Percentiles rank a stretch among this genome's conserved stretches.
Conservation (phyloP, 1,139 yeast genomes). For the Barnettozyma hawaiiensis region DNA sequence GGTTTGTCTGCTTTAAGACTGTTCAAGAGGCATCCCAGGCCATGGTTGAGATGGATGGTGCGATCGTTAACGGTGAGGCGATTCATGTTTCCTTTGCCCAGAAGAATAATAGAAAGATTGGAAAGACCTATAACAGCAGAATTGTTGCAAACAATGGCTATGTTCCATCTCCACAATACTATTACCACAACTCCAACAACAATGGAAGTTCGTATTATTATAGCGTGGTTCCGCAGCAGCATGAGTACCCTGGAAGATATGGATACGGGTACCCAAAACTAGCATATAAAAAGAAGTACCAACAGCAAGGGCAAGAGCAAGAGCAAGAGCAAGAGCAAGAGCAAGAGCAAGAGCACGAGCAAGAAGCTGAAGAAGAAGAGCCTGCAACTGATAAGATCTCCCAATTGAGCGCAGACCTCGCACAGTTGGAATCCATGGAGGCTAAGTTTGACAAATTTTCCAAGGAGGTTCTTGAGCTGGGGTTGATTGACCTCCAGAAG, state of each 20-base stretch:
- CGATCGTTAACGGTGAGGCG: constrained; percentile 26
- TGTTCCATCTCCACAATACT: constrained; percentile 3
- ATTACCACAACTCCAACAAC: constrained; percentile 1
- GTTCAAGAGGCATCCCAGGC: constrained; percentile 45
- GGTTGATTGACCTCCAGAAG: constrained; percentile 6
- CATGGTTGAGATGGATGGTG: constrained; percentile 38
- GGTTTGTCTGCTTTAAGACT: constrained; percentile 44
- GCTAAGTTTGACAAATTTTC: constrained; percentile 13
- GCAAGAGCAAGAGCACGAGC: not conserved
- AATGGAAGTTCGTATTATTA: constrained; percentile 1
- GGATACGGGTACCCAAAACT: constrained; percentile 1
- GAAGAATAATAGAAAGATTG: constrained; percentile 21
- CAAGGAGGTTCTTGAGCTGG: constrained; percentile 13
- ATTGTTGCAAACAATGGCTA: not conserved
- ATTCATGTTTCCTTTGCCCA: constrained; percentile 36
- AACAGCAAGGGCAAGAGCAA: not conserved
- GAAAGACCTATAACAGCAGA: constrained; percentile 1
- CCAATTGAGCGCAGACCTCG: constrained; percentile 11
- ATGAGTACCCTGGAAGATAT: not conserved
- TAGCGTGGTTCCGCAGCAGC: not conserved
- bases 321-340: not conserved
- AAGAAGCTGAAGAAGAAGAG: not conserved
- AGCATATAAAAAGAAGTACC: constrained; percentile 1
- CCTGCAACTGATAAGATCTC: not conserved
- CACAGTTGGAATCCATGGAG: constrained; percentile 8